Percentiles rank a stretch among this genome's conserved stretches.
phyloP scores from a whole-genome alignment of 495 filamentous ascomycete genomes.

The Penicillium diatomitis region DNA sequence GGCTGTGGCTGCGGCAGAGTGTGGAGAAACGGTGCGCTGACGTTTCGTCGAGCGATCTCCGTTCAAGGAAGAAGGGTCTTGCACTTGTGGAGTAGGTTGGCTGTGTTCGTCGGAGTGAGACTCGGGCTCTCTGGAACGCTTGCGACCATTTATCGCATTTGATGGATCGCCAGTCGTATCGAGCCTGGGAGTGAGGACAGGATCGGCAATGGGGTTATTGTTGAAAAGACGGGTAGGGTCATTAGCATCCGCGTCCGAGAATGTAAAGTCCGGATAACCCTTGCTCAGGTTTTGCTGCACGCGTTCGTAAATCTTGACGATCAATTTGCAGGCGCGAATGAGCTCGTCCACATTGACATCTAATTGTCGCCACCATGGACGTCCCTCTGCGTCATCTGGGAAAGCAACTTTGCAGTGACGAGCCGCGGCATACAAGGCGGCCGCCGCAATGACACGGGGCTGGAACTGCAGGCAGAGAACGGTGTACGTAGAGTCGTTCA shows the following conservation, averaged over 20 bases:
- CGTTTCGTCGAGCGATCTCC: slow-evolving; percentile 34
- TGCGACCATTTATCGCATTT: slow-evolving; percentile 22
- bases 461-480: slow-evolving; percentile 75
- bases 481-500: slow-evolving; percentile 81
- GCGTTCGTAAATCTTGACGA: slow-evolving; percentile 68
- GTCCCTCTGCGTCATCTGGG: slow-evolving; percentile 60
- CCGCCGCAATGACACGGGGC: slow-evolving; percentile 70
- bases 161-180: slow-evolving; percentile 12
- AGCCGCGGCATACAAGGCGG: slow-evolving; percentile 77
- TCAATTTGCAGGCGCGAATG: slow-evolving; percentile 54
- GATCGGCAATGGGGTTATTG: slow-evolving; percentile 8
- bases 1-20: not conserved
- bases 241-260: slow-evolving; percentile 20
- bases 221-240: slow-evolving; percentile 23
- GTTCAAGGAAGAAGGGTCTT: slow-evolving; percentile 11
- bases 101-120: slow-evolving; percentile 8
- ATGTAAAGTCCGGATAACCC: slow-evolving; percentile 27
- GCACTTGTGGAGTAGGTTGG: slow-evolving; percentile 2
- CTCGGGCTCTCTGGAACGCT: slow-evolving; percentile 38
- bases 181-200: slow-evolving; percentile 6
- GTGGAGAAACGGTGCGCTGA: slow-evolving; percentile 25
- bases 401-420: slow-evolving; percentile 60
- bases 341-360: slow-evolving; percentile 54
- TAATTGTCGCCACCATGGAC: slow-evolving; percentile 79
- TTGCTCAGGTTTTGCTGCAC: slow-evolving; percentile 41